Base-by-base conservation (phyloP, 2,329 filamentous ascomycete genomes). In the Aspergillus thermomutatus region DNA sequence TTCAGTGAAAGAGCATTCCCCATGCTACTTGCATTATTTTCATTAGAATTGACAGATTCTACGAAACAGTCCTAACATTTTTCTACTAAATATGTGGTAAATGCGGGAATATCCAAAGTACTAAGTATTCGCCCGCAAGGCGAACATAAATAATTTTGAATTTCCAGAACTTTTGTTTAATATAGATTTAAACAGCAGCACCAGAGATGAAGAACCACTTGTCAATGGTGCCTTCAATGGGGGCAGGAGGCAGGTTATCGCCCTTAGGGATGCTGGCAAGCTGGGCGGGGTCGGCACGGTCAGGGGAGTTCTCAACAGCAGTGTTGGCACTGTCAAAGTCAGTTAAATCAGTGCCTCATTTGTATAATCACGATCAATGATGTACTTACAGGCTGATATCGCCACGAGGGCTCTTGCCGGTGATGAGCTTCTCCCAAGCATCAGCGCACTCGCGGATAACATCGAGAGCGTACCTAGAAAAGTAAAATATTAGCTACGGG, bases 121-220 rank as follows among this genome's bases (percentile, higher is more conserved):
- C 10, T 49, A 54, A 53, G 41, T 31, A 50, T 54, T 59, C 58
- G 59, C 53, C 46, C 52, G 46, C 9, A 55, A 46, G 55, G 47
- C 9, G 56, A 52, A 58, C 23, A 48, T 52, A 58, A 54, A 47
- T 41, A 34, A 65, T 52, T 43, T 69, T 69, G 62, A 69, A 69
- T 74, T 71, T 69, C 69, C 60, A 60, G 56, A 61, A 66, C 53
- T 68, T 66, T 62, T 59, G 47, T 49, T 62, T 58, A 31, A 50
- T 31, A 58, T 46, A 56, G 27, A 61, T 69, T 81, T 90, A 93
- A 69, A 88, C 83, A 69, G 92, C 91, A 74, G 94, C 94, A 79
- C 94, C 94, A 77, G 92, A 96, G 80, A 99, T 99, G 87, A 97
- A 99, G 89, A 99, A 99, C 94, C 94, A 99, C 87, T 99, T 99